Conservation (phyloP, 2,329 filamentous ascomycete genomes). For the Paracorniculantispora psalliotae region DNA sequence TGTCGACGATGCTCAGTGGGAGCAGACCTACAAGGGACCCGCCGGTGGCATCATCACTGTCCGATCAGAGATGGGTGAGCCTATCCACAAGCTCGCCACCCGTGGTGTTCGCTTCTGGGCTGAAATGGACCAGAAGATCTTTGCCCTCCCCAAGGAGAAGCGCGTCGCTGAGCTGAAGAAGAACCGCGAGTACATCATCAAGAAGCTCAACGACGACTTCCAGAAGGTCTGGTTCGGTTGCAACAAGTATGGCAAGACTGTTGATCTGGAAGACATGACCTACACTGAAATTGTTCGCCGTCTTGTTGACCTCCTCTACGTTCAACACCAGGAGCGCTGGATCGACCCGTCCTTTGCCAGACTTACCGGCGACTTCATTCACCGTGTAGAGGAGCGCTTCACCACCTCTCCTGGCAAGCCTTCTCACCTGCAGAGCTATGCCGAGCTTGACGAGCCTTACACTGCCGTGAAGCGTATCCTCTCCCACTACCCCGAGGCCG, state of each 20-base stretch:
- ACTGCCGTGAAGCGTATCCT: constrained; percentile 73
- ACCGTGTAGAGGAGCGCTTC: constrained; percentile 94
- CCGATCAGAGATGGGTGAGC: constrained; percentile 97
- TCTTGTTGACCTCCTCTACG: constrained; percentile 85
- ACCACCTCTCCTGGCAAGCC: constrained; percentile 65
- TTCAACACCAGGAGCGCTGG: constrained; percentile 87
- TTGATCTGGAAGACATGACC: constrained; percentile 93
- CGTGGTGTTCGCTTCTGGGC: constrained; percentile 95
- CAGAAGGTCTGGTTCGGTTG: constrained; percentile 96
- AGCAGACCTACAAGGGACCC: constrained; percentile 86
- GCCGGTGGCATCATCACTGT: constrained; percentile 95
- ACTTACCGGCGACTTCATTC: constrained; percentile 91
- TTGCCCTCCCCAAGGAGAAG: constrained; percentile 92
- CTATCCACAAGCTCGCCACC: constrained; percentile 97
- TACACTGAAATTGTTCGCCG: constrained; percentile 83
- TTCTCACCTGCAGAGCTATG: constrained; percentile 84
- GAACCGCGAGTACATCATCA: constrained; percentile 84
- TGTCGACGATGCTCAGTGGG: constrained; percentile 78
- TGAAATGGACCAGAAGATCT: constrained; percentile 99
- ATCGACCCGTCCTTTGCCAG: constrained; percentile 79
- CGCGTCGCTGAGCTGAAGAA: constrained; percentile 82
- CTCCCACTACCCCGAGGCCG: constrained; percentile 77
- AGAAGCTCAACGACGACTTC: constrained; percentile 93
- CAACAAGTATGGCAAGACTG: constrained; percentile 72
- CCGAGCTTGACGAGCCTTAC: constrained; percentile 81